Evolutionary conservation across 768 basidiomycete genomes (phyloP).

Genomic region (Leccinum pellstonianum): DNA sequence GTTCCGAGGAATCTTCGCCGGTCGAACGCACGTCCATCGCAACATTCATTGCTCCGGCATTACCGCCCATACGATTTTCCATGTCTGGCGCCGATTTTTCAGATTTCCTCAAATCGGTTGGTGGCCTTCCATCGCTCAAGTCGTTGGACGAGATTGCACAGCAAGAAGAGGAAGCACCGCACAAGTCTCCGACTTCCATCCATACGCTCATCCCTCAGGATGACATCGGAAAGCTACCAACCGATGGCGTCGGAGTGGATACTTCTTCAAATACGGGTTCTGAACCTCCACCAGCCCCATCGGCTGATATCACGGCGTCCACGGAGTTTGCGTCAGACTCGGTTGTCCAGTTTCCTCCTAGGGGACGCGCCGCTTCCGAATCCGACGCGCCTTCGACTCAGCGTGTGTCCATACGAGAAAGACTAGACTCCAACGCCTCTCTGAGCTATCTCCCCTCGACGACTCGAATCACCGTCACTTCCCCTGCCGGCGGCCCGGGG

Average conservation of each 20-base stretch:
- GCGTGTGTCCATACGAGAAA: conserved; percentile 16
- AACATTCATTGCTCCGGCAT: conserved; percentile 82
- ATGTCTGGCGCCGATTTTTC: conserved; percentile 81
- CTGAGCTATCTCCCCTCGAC: conserved; percentile 17
- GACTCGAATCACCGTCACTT: conserved; percentile 46
- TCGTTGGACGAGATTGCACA: conserved; percentile 47
- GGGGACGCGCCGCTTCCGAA: conserved; percentile 34
- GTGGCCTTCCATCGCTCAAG: conserved; percentile 47
- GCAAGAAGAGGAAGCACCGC: conserved; percentile 35
- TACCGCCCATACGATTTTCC: conserved; percentile 91
- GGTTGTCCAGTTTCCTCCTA: conserved; percentile 13
- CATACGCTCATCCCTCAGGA: conserved; percentile 15
- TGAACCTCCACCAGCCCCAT: neutral
- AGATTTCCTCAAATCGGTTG: conserved; percentile 62
- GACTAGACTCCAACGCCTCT: conserved; percentile 28
- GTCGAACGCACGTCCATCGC: conserved; percentile 66
- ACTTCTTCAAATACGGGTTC: neutral
- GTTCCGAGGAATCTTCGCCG: conserved; percentile 58
- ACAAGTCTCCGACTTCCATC: conserved; percentile 23
- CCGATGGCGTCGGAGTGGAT: neutral
- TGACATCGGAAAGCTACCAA: neutral
- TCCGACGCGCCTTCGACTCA: conserved; percentile 23
- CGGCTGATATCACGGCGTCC: conserved; percentile 7
- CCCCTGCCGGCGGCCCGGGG: conserved; percentile 35
- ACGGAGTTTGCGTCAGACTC: conserved; percentile 15